Conservation (phyloP, 352 stramenopile genomes). For the Plasmopara muralis region DNA sequence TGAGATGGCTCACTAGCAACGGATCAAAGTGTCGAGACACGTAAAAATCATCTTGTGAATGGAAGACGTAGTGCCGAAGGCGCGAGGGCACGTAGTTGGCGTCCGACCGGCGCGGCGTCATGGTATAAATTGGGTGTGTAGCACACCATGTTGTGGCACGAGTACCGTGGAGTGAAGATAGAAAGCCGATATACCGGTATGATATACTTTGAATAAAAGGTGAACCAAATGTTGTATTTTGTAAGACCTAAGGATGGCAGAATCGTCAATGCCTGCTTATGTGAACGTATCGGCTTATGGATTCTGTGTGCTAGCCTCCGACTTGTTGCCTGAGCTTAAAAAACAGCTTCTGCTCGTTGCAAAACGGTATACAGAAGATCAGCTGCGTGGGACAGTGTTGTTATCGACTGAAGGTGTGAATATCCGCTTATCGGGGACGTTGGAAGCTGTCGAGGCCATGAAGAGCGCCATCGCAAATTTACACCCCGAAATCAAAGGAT, state of each 20-base stretch:
- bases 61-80: slow-evolving; percentile 76
- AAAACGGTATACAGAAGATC: slow-evolving; percentile 20
- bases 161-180: no score
- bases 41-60: slow-evolving; percentile 93
- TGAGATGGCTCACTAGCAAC: slow-evolving; percentile 85
- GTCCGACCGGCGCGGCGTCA: slow-evolving; percentile 27
- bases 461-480: slow-evolving; percentile 37
- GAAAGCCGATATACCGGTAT: no score
- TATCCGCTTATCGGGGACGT: slow-evolving; percentile 51
- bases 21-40: slow-evolving; percentile 86
- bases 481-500: slow-evolving; percentile 29
- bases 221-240: no score
- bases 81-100: slow-evolving; percentile 85
- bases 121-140: not conserved
- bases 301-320: slow-evolving; percentile 45
- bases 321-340: slow-evolving; percentile 33
- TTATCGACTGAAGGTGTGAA: slow-evolving; percentile 61
- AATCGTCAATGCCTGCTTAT: slow-evolving; percentile 6
- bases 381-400: slow-evolving; percentile 60
- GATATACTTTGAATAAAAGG: not conserved
- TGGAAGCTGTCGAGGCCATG: slow-evolving; percentile 35
- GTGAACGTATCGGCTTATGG: slow-evolving; percentile 73
- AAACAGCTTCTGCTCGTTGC: slow-evolving; percentile 27
- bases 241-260: not conserved
- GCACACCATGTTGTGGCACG: not conserved